Percentiles rank a stretch among this genome's conserved stretches.
These are phyloP conservation scores for Elongisporangium senticosum DNA, from an alignment of 352 stramenopile genomes.

Conservation along the genomic window DNA sequence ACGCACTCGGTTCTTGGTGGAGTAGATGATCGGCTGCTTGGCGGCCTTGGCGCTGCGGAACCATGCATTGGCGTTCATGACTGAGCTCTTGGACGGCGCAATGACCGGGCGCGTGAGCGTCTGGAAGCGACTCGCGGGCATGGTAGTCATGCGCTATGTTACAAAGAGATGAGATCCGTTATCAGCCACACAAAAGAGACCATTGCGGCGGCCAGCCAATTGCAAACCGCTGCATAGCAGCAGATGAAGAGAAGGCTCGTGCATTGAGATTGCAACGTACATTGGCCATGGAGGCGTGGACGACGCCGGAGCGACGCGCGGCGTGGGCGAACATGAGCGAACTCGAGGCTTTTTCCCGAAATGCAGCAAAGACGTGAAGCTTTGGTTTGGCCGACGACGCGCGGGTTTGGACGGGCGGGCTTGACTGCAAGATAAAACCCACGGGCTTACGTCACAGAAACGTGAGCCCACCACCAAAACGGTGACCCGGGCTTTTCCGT, in stretches of 20 bases:
- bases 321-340: slow-evolving; percentile 35
- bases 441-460: neutral
- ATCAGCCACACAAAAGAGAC: neutral
- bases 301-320: slow-evolving; percentile 20
- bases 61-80: slow-evolving; percentile 17
- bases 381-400: neutral
- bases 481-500: neutral
- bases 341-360: neutral
- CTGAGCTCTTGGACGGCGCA: slow-evolving; percentile 20
- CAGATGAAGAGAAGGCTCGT: neutral
- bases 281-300: slow-evolving; percentile 12
- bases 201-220: neutral
- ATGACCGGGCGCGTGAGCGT: slow-evolving; percentile 44
- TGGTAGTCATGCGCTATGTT: neutral
- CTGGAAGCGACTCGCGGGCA: slow-evolving; percentile 42
- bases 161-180: neutral
- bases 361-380: slow-evolving; percentile 1
- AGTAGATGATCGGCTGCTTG: slow-evolving; percentile 55
- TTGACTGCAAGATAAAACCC: neutral
- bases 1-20: slow-evolving; percentile 67
- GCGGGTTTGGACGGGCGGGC: too few relatives aligned
- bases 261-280: slow-evolving; percentile 8
- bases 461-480: neutral
- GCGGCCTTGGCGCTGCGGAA: slow-evolving; percentile 25
- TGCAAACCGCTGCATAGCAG: neutral